Conservation (phyloP, 176 grass and related monocot genomes). For the Oryza officinalis region DNA sequence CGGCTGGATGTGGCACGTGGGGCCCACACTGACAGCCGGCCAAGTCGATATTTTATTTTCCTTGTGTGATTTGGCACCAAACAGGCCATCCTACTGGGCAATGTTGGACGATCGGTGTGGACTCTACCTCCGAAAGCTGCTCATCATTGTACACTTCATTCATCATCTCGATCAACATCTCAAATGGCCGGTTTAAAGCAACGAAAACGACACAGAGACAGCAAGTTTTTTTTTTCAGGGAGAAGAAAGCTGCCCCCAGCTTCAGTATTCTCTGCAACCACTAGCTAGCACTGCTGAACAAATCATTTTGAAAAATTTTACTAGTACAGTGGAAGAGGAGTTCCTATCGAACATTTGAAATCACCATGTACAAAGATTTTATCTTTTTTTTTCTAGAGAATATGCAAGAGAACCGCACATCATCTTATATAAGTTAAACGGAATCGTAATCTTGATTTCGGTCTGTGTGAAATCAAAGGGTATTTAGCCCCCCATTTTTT, state of each 20-base stretch:
- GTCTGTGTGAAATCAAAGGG: neutral
- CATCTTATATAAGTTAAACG: no score
- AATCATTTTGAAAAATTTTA: neutral
- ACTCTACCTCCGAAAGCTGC: slow-evolving; percentile 29
- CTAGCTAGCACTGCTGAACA: neutral
- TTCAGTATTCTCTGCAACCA: neutral
- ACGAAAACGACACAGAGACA: slow-evolving; percentile 27
- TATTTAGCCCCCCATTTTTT: no score
- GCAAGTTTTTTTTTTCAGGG: neutral
- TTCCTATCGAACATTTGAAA: neutral
- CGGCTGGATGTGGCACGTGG: neutral
- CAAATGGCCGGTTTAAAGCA: slow-evolving; percentile 3
- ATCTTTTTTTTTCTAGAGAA: no score
- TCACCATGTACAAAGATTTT: neutral
- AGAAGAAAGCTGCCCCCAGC: slow-evolving; percentile 29
- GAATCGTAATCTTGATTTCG: neutral
- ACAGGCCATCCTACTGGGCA: slow-evolving; percentile 27
- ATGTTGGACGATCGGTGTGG: slow-evolving; percentile 22
- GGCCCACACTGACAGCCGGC: slow-evolving; percentile 40
- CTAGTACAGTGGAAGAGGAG: neutral
- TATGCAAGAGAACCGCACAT: no score
- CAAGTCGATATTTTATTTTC: slow-evolving; percentile 26
- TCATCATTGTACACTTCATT: slow-evolving; percentile 15
- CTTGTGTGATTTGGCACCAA: slow-evolving; percentile 23
- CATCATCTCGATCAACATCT: neutral